Evolutionary conservation across 116 monocot species (phyloP).

Genomic region (Papilionanthe hybrid): DNA sequence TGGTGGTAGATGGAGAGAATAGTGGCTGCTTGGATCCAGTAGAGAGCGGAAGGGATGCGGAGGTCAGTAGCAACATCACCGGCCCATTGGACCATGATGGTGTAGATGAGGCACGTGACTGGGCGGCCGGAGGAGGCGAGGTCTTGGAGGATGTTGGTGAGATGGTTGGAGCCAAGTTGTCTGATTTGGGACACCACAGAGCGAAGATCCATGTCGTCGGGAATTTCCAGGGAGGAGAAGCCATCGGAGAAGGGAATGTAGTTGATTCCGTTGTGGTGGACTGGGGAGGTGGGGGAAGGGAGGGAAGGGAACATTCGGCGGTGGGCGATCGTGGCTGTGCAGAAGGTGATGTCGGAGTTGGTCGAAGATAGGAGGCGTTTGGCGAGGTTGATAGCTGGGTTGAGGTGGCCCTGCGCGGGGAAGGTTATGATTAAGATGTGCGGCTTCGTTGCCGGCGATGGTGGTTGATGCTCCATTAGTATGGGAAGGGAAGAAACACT

Average conservation of each 20-base stretch:
- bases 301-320: slow-evolving; percentile 12
- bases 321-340: slow-evolving; percentile 11
- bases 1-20: slow-evolving; percentile 11
- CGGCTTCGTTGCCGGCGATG: background rate
- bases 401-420: slow-evolving; percentile 17
- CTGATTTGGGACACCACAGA: background rate
- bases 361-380: background rate
- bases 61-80: slow-evolving; percentile 6
- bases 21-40: slow-evolving; percentile 24
- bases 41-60: slow-evolving; percentile 6
- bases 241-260: slow-evolving; percentile 13
- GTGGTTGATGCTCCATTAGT: background rate
- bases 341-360: slow-evolving; percentile 12
- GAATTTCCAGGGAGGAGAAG: background rate
- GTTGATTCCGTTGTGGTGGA: background rate
- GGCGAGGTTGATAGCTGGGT: slow-evolving; percentile 11
- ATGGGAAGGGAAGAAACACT: background rate
- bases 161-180: background rate
- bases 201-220: background rate
- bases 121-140: slow-evolving; percentile 4
- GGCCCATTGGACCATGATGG: slow-evolving; percentile 10
- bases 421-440: background rate
- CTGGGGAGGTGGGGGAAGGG: background rate
- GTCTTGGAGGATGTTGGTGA: background rate
- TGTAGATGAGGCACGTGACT: slow-evolving; percentile 10